phyloP scores from a whole-genome alignment of 2,329 filamentous ascomycete species.

The Sporothrix globosa region DNA sequence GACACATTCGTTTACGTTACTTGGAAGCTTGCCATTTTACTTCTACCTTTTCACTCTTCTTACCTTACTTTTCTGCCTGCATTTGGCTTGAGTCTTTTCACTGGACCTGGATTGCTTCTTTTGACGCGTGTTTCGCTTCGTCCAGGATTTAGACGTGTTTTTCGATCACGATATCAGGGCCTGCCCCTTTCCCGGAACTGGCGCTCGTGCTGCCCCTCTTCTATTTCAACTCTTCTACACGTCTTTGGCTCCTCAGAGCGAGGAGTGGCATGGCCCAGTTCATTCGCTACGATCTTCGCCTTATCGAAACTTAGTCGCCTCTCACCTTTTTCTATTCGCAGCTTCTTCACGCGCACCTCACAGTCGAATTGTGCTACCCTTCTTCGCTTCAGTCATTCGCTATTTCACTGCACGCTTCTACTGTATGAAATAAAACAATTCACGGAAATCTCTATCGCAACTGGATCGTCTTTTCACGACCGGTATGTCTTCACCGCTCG shows the following conservation, averaged over 20 bases:
- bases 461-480: no score
- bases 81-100: slow-evolving; percentile 4
- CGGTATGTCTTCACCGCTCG: no score
- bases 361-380: no score
- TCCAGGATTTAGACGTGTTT: neutral
- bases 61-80: neutral
- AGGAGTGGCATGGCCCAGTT: no score
- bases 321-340: no score
- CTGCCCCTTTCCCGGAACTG: neutral
- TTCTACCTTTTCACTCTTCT: neutral
- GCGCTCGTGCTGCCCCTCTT: neutral
- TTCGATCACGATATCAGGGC: neutral
- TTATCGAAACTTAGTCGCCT: no score
- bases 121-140: neutral
- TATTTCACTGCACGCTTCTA: no score
- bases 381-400: neutral
- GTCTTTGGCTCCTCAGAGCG: neutral
- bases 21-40: neutral
- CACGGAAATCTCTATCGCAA: no score
- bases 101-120: neutral
- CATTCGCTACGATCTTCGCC: no score
- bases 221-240: no score
- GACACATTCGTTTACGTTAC: neutral
- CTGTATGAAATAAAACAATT: no score
- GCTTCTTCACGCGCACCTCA: no score